phyloP scores from a whole-genome alignment of 176 grass and related monocot genomes.

The Ampelocalamus luodianensis region DNA sequence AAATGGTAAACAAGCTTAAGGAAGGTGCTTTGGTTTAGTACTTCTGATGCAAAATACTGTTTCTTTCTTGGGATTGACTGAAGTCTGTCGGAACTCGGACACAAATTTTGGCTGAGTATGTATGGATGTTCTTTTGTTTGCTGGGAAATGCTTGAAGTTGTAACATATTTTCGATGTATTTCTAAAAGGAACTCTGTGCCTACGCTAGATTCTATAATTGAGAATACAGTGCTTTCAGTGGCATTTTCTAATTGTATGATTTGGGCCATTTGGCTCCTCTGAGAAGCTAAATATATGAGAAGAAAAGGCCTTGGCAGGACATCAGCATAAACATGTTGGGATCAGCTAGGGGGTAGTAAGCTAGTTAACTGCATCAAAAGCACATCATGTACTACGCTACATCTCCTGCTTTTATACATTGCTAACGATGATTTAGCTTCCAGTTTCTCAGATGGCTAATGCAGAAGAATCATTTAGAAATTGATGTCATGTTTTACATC shows the following conservation, averaged over 20 bases:
- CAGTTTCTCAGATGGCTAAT: constrained; percentile 3
- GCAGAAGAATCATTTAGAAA: background rate
- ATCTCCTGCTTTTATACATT: constrained; percentile 20
- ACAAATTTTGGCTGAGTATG: constrained; percentile 4
- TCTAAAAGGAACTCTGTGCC: background rate
- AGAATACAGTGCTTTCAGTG: background rate
- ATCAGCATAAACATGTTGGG: background rate
- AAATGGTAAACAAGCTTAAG: constrained; percentile 15
- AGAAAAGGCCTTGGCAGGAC: background rate
- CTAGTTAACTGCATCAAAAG: constrained; percentile 18
- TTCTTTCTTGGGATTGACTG: constrained; percentile 11
- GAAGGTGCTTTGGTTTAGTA: constrained; percentile 17
- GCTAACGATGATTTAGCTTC: background rate
- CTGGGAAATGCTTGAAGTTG: background rate
- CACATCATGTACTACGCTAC: background rate
- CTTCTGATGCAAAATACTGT: constrained; percentile 13
- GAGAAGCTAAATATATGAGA: background rate
- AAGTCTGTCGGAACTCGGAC: constrained; percentile 10
- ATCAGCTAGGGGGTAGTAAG: background rate
- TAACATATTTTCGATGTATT: constrained; percentile 9
- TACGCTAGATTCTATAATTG: background rate
- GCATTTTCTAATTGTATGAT: constrained; percentile 6
- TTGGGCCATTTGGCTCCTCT: background rate
- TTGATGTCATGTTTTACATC: constrained; percentile 31
- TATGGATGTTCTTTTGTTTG: background rate